Base-by-base conservation (phyloP, 2,329 filamentous ascomycete genomes). In the Ophiostoma novo-ulmi region DNA sequence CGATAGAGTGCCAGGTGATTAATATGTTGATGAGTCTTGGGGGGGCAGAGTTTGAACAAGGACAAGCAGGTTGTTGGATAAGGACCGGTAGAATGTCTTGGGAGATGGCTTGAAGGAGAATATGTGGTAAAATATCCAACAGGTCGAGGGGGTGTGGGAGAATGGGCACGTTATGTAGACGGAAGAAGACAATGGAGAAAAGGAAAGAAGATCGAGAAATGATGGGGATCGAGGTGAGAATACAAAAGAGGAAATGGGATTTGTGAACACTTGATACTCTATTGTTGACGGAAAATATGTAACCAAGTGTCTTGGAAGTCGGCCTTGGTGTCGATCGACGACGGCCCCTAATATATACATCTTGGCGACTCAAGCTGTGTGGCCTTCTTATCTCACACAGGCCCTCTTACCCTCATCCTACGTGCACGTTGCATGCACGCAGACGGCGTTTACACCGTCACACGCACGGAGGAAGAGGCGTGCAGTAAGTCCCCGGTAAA, bases 261-360 rank as follows among this genome's bases (percentile, higher is more conserved):
- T 39, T 67, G 1, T 22, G 17, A 48, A 44, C 39, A 41, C 65
- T 44, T 14, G n/a, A 67, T 14, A 48, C 14, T 41, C 36, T 31
- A 35, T 35, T 20, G n/a, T 39, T n/a, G 63, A 65, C 63, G 63
- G 63, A 13, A 58, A 58, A 58, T 58, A 58, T 58, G 52, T 26
- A 36, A n/a, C 63, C 63, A 65, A 65, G 63, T 31, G 10, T 67
- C 38, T 67, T 39, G 65, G 65, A n/a, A 8, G 8, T 44, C 65
- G n/a, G 65, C 36, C 65, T 67, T 67, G 65, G 65, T 67, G 63
- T 26, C 65, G 39, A 67, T 67, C 65, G 65, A 44, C 65, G 65
- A 22, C 65, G 39, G 65, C 65, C 38, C 36, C 38, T 67, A 41
- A 41, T 41, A 67, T 41, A 44, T 66, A 41, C 39, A 41, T 67